A percentile compares a stretch with the other conserved stretches of the same genome.
Conservation (phyloP, 2,329 filamentous ascomycete genomes). For the Colletotrichum echinochloae region DNA sequence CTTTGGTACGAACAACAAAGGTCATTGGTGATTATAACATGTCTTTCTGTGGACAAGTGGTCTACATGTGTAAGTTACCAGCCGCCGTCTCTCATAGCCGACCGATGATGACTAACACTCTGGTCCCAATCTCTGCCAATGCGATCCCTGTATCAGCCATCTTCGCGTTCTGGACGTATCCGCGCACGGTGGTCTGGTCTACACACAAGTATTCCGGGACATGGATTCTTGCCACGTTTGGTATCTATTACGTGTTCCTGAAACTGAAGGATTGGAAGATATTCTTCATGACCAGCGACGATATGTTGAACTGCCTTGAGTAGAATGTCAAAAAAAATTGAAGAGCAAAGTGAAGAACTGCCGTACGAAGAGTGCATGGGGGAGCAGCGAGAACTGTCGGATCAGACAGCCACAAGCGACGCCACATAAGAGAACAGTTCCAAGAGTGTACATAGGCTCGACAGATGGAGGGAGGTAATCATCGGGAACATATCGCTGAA, state of each 20-base stretch:
- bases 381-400: not conserved
- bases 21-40: constrained; percentile 43
- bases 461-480: not conserved
- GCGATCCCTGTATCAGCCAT: constrained; percentile 42
- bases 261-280: not conserved
- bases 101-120: not conserved
- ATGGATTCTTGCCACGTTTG: not conserved
- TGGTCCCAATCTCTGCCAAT: constrained; percentile 41
- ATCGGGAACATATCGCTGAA: not conserved
- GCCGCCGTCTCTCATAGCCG: fast-evolving
- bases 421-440: not conserved
- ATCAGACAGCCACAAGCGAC: not conserved
- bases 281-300: not conserved
- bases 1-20: constrained; percentile 54
- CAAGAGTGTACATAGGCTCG: not conserved
- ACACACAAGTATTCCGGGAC: constrained; percentile 6
- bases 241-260: not conserved
- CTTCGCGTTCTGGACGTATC: constrained; percentile 30
- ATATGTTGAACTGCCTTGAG: not conserved
- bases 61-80: constrained; percentile 43
- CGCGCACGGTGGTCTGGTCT: constrained; percentile 8
- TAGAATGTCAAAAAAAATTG: not conserved
- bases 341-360: not conserved
- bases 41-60: constrained; percentile 39
- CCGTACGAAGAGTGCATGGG: no score